Percentiles rank a stretch among this genome's conserved stretches.
phyloP scores from a whole-genome alignment of 495 filamentous ascomycete species.

The Hypoxylon subgilvum region DNA sequence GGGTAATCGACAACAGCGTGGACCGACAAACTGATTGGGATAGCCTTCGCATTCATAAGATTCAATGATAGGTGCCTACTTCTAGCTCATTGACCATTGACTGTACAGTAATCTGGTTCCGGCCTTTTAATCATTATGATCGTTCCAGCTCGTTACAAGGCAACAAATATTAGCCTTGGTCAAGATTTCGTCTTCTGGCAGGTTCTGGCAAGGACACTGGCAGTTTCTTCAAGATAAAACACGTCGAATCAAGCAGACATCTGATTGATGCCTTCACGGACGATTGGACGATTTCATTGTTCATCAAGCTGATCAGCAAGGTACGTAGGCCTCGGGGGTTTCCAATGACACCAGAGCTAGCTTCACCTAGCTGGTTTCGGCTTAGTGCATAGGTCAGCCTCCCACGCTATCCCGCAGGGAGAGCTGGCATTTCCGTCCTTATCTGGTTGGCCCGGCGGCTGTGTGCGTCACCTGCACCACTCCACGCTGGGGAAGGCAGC shows the following conservation, averaged over 20 bases:
- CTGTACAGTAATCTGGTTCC: constrained; percentile 6
- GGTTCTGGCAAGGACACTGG: too few species aligned
- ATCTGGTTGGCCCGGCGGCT: constrained; percentile 41
- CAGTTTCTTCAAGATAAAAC: too few species aligned
- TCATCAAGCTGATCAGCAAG: constrained; percentile 16
- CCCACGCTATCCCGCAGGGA: constrained; percentile 20
- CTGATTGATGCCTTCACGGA: background rate
- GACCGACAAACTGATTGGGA: constrained; percentile 33
- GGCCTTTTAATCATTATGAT: constrained; percentile 7
- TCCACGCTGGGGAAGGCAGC: constrained; percentile 42
- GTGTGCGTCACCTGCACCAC: constrained; percentile 45
- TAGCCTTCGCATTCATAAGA: too few species aligned
- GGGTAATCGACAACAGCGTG: constrained; percentile 37
- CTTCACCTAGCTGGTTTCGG: background rate
- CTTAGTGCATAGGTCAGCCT: constrained; percentile 24
- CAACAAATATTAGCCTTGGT: too few species aligned
- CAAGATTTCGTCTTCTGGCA: too few species aligned
- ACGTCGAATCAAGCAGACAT: too few species aligned
- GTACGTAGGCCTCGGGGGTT: constrained; percentile 6
- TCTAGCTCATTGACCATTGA: background rate
- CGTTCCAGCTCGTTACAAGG: too few species aligned
- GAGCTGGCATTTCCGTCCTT: constrained; percentile 31
- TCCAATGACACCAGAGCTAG: constrained; percentile 10
- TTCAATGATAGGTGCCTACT: background rate
- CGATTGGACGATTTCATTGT: background rate